A percentile compares a stretch with the other conserved stretches of the same genome.
These are phyloP conservation scores for Trichoderma atroviride DNA, from an alignment of 2,329 filamentous ascomycete genomes.

Conservation along the genomic window DNA sequence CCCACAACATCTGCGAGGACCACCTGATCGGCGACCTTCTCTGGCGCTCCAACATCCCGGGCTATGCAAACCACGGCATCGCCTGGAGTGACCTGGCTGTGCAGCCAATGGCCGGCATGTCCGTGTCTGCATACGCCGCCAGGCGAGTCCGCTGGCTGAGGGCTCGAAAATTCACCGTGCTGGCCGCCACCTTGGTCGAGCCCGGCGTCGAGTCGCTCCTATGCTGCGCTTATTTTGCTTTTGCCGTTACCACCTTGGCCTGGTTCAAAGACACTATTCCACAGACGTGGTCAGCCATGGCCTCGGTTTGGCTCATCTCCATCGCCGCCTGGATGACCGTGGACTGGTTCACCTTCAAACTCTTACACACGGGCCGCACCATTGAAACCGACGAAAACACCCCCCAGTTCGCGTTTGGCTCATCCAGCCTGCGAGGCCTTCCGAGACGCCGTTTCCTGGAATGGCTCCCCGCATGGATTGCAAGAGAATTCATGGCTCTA, in stretches of 20 bases:
- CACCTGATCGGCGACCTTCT: conserved; percentile 91
- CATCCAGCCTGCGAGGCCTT: conserved; percentile 41
- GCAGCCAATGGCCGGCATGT: conserved; percentile 85
- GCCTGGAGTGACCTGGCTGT: conserved; percentile 84
- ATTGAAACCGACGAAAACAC: conserved; percentile 73
- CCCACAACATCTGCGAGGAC: conserved; percentile 95
- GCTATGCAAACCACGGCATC: conserved; percentile 78
- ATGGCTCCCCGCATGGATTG: conserved; percentile 84
- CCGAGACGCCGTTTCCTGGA: conserved; percentile 61
- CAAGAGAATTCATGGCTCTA: conserved; percentile 77
- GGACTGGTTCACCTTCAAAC: conserved; percentile 73
- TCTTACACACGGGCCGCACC: conserved; percentile 72
- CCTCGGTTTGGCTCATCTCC: conserved; percentile 65
- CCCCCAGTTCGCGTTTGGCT: conserved; percentile 68
- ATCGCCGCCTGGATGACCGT: conserved; percentile 71
- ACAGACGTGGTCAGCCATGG: conserved; percentile 69
- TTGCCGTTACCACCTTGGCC: conserved; percentile 73
- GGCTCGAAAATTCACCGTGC: conserved; percentile 92
- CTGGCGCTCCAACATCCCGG: conserved; percentile 70
- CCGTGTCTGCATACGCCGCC: conserved; percentile 73
- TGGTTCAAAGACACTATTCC: conserved; percentile 61
- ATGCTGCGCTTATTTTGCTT: conserved; percentile 79
- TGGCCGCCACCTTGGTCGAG: conserved; percentile 85
- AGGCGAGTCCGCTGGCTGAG: conserved; percentile 87
- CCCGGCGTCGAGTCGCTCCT: conserved; percentile 88